Conservation (phyloP, 768 basidiomycete species). For the Chalciporus chontae region DNA sequence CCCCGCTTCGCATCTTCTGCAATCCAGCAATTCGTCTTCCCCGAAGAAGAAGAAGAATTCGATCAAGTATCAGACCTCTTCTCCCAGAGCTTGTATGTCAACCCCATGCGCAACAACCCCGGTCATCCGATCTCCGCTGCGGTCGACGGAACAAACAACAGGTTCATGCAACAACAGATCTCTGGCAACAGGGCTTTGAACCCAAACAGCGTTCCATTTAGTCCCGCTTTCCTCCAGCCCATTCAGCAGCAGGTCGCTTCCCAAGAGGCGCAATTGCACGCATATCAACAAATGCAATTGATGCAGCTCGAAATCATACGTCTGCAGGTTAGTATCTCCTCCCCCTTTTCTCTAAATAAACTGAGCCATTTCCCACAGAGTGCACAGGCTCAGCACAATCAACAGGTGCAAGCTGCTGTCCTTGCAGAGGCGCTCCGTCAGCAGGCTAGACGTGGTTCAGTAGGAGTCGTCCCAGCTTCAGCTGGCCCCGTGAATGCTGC, state of each 20-base stretch:
- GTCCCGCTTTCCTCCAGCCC: constrained; percentile 38
- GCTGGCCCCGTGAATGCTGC: constrained; percentile 63
- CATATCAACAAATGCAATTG: constrained; percentile 73
- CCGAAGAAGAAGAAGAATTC: constrained; percentile 52
- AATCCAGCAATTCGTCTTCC: constrained; percentile 42
- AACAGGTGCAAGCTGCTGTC: constrained; percentile 69
- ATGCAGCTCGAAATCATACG: constrained; percentile 80
- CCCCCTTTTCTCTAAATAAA: neutral
- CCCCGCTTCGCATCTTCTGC: constrained; percentile 48
- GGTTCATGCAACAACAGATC: constrained; percentile 63
- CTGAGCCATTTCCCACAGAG: constrained; percentile 38
- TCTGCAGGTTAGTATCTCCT: constrained; percentile 57
- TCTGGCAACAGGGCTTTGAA: constrained; percentile 49
- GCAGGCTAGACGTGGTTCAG: constrained; percentile 35
- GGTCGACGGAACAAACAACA: constrained; percentile 63
- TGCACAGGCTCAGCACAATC: constrained; percentile 55
- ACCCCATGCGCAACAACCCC: constrained; percentile 27
- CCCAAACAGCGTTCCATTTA: constrained; percentile 48
- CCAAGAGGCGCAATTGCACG: constrained; percentile 51
- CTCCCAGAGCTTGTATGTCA: constrained; percentile 50
- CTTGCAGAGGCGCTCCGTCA: constrained; percentile 57
- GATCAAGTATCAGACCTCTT: constrained; percentile 61
- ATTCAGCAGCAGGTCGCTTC: constrained; percentile 38
- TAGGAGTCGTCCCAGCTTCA: constrained; percentile 51
- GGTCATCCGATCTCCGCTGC: constrained; percentile 65